A percentile compares a stretch with the other conserved stretches of the same genome.
These are phyloP conservation scores for Zymoseptoria brevis DNA, from an alignment of 2,329 filamentous ascomycete genomes.

Conservation along the genomic window DNA sequence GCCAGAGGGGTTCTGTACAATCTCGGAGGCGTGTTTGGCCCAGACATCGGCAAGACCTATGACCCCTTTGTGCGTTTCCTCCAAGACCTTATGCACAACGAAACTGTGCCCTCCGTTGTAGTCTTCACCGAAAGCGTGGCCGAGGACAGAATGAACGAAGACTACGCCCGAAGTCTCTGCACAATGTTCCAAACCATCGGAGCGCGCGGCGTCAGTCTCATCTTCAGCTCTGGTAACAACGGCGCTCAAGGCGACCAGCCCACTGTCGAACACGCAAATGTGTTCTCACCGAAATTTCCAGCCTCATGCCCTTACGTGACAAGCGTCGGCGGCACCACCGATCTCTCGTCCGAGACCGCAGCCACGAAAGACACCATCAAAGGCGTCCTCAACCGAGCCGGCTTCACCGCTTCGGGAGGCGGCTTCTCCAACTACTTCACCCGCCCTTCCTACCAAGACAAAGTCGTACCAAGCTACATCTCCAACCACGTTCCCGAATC, in stretches of 20 bases:
- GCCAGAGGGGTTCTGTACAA: conserved; percentile 19
- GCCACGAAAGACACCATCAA: conserved; percentile 17
- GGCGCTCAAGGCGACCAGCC: conserved; percentile 31
- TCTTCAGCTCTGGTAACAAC: conserved; percentile 55
- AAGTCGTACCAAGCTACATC: conserved; percentile 33
- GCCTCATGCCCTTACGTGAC: conserved; percentile 41
- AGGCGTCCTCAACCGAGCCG: conserved; percentile 3
- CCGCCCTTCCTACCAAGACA: conserved; percentile 36
- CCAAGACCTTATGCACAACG: conserved; percentile 17
- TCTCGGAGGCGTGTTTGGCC: conserved; percentile 20
- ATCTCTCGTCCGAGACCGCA: conserved; percentile 17
- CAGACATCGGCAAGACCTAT: conserved; percentile 13
- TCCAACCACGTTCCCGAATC: conserved; percentile 34
- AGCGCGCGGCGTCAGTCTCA: conserved; percentile 54
- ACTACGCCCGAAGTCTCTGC: conserved; percentile 55
- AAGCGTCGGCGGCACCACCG: conserved; percentile 34
- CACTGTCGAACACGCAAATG: conserved; percentile 34
- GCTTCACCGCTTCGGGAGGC: conserved; percentile 26
- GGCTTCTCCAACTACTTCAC: conserved; percentile 38
- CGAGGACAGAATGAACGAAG: conserved; percentile 15
- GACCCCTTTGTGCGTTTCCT: conserved; percentile 21
- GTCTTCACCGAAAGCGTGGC: conserved; percentile 17
- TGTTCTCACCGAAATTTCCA: conserved; percentile 41
- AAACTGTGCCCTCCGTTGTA: conserved; percentile 18
- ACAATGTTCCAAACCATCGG: conserved; percentile 57